Evolutionary conservation across 495 filamentous ascomycete genomes (phyloP), one percentile per base, ranked within the genome.

Genomic region (Talaromyces wortmannii): DNA sequence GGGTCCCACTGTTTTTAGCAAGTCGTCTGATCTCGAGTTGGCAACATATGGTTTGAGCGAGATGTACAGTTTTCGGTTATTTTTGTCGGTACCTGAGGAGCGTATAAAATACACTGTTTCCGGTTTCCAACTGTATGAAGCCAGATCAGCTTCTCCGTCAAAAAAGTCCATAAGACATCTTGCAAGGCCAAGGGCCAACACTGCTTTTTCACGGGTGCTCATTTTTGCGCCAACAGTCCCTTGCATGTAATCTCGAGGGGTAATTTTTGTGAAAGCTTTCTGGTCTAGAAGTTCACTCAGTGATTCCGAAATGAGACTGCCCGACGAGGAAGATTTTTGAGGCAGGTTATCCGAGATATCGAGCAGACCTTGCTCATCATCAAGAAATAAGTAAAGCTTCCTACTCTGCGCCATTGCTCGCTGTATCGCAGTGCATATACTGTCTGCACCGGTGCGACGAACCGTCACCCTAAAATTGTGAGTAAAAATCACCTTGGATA

Each of bases 111-210:
- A 55, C 30, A 56, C 36, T 16, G 30, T 46, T 54, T 54, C 54
- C 11, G 48, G 23, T 30, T 29, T 43, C 54, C 46, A 56, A 36
- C n/a, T 56, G 49, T 17, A 3, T 15, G 48, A 56, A 31, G 54
- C 31, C 4, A 55, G 31, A 5, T 56, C 32, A 23, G 45, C 30
- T 17, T 55, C 52, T n/a, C 45, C 52, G 54, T 56, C 31, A 45
- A 56, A 56, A 48, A 56, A 55, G 31, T 56, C 54, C 54, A 56
- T 52, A 15, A 56, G 45, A 56, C 54, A 56, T 31, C 48, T 54
- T 5, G 54, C 54, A 43, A 56, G 54, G 16, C 15, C 30, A 43
- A 53, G 47, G 18, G 54, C 50, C 13, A 52, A 13, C 46, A 18
- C 46, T 2, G 16, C 23, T 31, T 31, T 48, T 48, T 48, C 46